Base-by-base conservation (phyloP, 2,329 filamentous ascomycete species). In the Monosporascus sp. region DNA sequence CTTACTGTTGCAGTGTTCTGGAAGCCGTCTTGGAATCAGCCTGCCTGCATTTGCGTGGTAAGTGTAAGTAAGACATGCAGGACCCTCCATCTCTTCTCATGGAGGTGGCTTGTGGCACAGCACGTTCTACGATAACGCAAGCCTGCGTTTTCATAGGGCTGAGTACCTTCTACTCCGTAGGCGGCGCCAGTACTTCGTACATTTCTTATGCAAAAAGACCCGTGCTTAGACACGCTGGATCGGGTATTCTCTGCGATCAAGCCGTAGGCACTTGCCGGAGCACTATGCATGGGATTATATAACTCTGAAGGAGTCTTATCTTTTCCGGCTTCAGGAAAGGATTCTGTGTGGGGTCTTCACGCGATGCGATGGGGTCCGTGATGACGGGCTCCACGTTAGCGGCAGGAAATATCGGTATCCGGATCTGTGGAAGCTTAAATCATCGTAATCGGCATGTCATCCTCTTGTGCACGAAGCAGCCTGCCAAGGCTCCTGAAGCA, bases 61-160 rank as follows among this genome's bases (percentile, higher is more conserved):
- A 36, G 37, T 37, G 31, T 50, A 44, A 51, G 52, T 47, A 58
- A 58, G 58, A 58, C 42, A 52, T 61, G 54, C 54, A 60, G 55
- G 56, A 55, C 52, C 52, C 49, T 55, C 49, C 27, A 41, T 50
- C 36, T 52, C 50, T 50, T 48, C 11, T 24, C 38, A 50, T 63
- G 54, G 54, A 60, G 55, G 58, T 64, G 57, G 61, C 60, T 34
- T 64, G 54, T 60, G 42, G 44, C 22, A 49, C 25, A 37, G 27
- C 38, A 49, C 36, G 44, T 47, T 46, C 42, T 52, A 52, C 38
- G 20, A 52, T 49, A 47, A 47, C 45, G 52, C 36, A 46, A 25
- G 24, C 48, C 48, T 34, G 50, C 42, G 41, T 44, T 58, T 51
- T 51, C 25, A 31, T 64, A 64, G 56, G 62, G 62, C 62, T 63